A percentile compares a stretch with the other conserved stretches of the same genome.
Conservation (phyloP, 768 basidiomycete genomes). For the Pisolithus orientalis region DNA sequence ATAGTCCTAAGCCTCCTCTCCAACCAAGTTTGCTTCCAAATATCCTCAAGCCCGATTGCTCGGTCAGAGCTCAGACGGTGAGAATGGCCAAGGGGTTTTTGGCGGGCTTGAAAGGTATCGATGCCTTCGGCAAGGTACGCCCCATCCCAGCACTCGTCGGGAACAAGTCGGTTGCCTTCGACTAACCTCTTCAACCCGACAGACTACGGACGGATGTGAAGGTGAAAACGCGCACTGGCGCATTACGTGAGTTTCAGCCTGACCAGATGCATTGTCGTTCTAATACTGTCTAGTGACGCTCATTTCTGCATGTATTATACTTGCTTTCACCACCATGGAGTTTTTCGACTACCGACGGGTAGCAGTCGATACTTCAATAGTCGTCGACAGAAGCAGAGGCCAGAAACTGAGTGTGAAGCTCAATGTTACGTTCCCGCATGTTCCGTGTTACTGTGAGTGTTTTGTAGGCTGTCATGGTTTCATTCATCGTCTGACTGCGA, state of each 20-base stretch:
- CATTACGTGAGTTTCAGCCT: slow-evolving; percentile 58
- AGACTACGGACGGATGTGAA: slow-evolving; percentile 99
- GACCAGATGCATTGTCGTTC: slow-evolving; percentile 7
- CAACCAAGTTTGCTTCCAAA: background rate
- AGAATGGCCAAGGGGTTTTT: slow-evolving; percentile 75
- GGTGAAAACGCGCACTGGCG: slow-evolving; percentile 94
- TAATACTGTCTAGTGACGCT: slow-evolving; percentile 67
- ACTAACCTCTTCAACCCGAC: background rate
- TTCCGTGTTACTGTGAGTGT: slow-evolving; percentile 91
- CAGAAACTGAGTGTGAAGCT: slow-evolving; percentile 89
- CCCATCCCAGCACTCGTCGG: slow-evolving; percentile 3
- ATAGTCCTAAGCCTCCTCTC: background rate
- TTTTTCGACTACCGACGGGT: slow-evolving; percentile 92
- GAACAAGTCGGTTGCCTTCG: background rate
- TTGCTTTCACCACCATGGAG: slow-evolving; percentile 87
- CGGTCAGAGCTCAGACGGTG: slow-evolving; percentile 15
- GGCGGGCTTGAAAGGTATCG: slow-evolving; percentile 79
- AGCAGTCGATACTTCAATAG: slow-evolving; percentile 82
- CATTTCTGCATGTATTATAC: slow-evolving; percentile 85
- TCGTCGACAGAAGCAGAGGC: slow-evolving; percentile 92
- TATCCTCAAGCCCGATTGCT: slow-evolving; percentile 8
- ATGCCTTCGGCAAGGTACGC: slow-evolving; percentile 96
- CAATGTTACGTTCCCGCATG: slow-evolving; percentile 92
- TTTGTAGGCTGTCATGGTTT: background rate
- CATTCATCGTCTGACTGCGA: background rate